Evolutionary conservation across 176 grass and related monocot genomes (phyloP), one percentile per base, ranked within the genome.

Genomic region (Thinopyrum elongatum): DNA sequence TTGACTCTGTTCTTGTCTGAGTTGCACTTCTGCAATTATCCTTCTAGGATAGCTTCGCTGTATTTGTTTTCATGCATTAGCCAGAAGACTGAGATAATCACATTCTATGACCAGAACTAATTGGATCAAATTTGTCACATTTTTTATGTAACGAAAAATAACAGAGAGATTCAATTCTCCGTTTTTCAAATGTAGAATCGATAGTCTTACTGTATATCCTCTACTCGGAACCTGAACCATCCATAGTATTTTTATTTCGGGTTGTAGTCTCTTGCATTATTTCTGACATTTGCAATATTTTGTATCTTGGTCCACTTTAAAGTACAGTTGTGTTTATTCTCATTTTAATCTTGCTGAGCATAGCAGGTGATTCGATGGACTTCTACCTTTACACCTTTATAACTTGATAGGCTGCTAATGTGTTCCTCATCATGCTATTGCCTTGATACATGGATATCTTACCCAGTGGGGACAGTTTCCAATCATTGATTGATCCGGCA

Each of bases 401-500:
- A 60, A 75, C 59, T 51, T 59, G 21, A 65, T 85, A 44, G 11
- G 69, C 59, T 84, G 46, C 67, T 87, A 69, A 70, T 87, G 69
- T 62, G 36, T 70, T 87, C 53, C 60, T 60, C 46, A 27, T 61
- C 12, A 62, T 75, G 16, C 81, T 81, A 13, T 58, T 61, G 22
- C 80, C 14, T 59, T 75, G 81, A 78, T 80, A 63, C 75, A 8
- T 19, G n/a, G 64, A 81, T 85, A 91, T 63, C n/a, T 81, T 81
- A 82, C 38, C n/a, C 21, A 3, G 63, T 82, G 81, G 86, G 77
- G 86, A 84, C 62, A 34, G 14, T 82, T 81, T 78, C n/a, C 70
- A 65, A 72, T 78, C 77, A 91, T 85, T 85, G 90, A 88, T 81
- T 57, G 64, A 21, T 88, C 70, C 36, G 19, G 71, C 70, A 27